phyloP scores from a whole-genome alignment of 176 grass and related monocot species.

The Musa troglodytarum region DNA sequence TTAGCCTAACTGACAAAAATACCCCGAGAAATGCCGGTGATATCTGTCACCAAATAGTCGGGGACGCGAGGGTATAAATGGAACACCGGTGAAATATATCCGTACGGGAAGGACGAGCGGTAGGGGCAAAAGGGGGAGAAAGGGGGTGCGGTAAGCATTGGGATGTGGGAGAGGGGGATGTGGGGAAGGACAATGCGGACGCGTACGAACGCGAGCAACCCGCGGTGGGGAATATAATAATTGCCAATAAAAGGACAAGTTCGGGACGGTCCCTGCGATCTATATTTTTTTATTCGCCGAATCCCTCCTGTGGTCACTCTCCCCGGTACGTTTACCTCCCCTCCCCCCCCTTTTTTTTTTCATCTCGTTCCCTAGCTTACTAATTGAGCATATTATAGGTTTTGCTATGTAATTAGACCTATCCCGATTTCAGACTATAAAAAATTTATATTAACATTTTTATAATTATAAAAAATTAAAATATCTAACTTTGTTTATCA shows the following conservation, averaged over 20 bases:
- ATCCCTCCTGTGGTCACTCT: background rate
- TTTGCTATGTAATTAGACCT: no score
- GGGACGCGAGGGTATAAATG: background rate
- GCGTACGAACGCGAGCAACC: background rate
- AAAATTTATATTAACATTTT: no score
- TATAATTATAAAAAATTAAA: no score
- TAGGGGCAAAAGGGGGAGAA: constrained; percentile 23
- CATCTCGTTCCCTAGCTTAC: no score
- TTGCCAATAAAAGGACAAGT: background rate
- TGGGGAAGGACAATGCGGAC: constrained; percentile 13
- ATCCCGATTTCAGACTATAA: no score
- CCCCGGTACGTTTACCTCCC: background rate
- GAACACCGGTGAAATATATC: background rate
- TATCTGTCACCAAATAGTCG: background rate
- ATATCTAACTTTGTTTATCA: no score
- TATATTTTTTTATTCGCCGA: background rate
- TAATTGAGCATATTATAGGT: no score
- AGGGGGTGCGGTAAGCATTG: no score
- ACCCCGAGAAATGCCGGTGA: background rate
- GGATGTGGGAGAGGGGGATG: constrained; percentile 28
- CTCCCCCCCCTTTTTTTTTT: background rate
- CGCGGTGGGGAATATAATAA: background rate
- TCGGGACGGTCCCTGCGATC: background rate
- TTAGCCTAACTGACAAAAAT: background rate
- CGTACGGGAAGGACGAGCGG: constrained; percentile 19